Conservation (phyloP, 192 early-diverging fungal species). For the Chytriomyces sp. region DNA sequence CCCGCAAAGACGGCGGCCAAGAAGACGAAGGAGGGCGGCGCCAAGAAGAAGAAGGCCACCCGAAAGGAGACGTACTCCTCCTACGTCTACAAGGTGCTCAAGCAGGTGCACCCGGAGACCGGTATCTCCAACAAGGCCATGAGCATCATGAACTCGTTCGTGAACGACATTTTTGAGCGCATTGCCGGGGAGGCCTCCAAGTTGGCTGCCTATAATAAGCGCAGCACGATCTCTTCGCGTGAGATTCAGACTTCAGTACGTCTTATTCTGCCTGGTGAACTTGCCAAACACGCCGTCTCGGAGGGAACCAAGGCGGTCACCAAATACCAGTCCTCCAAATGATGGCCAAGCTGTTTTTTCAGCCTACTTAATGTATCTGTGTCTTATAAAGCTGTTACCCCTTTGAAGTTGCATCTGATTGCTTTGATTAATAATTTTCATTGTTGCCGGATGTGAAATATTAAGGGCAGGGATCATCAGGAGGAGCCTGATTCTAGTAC, state of each 20-base stretch:
- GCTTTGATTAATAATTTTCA: too few relatives aligned
- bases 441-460: too few relatives aligned
- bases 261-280: slow-evolving; percentile 83
- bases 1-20: slow-evolving; percentile 78
- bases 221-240: slow-evolving; percentile 89
- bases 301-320: slow-evolving; percentile 97
- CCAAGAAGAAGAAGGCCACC: slow-evolving; percentile 65
- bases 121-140: slow-evolving; percentile 98
- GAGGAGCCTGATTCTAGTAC: too few relatives aligned
- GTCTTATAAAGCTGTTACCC: background rate
- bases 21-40: slow-evolving; percentile 66
- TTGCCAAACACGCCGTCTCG: slow-evolving; percentile 93
- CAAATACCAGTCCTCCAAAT: slow-evolving; percentile 83
- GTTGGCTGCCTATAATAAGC: slow-evolving; percentile 91
- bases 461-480: too few relatives aligned
- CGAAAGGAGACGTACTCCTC: slow-evolving; percentile 90
- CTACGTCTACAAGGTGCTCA: slow-evolving; percentile 95
- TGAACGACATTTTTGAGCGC: slow-evolving; percentile 97
- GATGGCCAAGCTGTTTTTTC: too few relatives aligned
- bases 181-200: slow-evolving; percentile 71
- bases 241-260: slow-evolving; percentile 85
- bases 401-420: slow-evolving; percentile 12
- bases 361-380: background rate
- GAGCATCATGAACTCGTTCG: slow-evolving; percentile 95
- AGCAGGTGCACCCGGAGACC: slow-evolving; percentile 96